These are phyloP conservation scores for Tagetes patula DNA, from an alignment of 129 eudicot genomes.

Conservation along the genomic window DNA sequence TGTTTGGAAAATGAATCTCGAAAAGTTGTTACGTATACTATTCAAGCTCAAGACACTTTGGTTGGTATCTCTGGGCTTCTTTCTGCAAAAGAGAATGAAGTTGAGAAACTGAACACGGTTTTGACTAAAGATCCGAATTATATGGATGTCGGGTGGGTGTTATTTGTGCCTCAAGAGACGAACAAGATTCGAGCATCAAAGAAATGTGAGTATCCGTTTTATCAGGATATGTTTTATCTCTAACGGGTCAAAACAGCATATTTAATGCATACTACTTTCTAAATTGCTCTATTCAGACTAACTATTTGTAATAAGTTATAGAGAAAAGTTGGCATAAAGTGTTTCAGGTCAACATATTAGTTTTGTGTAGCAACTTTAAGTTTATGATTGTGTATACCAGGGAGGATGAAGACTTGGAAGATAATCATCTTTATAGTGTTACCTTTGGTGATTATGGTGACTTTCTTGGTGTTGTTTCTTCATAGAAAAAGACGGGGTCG, in stretches of 20 bases:
- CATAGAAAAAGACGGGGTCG: conserved; percentile 28
- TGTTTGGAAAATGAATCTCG: conserved; percentile 31
- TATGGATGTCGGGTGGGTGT: conserved; percentile 46
- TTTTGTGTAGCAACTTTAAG: conserved; percentile 9
- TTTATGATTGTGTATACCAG: conserved; percentile 13
- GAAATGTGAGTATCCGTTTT: conserved; percentile 27
- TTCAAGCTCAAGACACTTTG: conserved; percentile 37
- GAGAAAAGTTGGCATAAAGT: not conserved
- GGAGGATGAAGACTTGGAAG: conserved; percentile 33
- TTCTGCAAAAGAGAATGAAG: conserved; percentile 36
- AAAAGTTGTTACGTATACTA: conserved; percentile 37
- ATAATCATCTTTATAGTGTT: conserved; percentile 23
- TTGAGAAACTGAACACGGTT: conserved; percentile 35
- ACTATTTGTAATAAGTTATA: not conserved
- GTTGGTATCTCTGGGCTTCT: conserved; percentile 32
- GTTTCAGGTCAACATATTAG: not conserved
- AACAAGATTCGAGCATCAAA: conserved; percentile 31
- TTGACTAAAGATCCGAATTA: conserved; percentile 41
- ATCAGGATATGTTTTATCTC: conserved; percentile 7
- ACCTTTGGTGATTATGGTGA: conserved; percentile 18
- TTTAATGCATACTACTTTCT: not conserved
- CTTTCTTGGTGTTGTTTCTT: conserved; percentile 22
- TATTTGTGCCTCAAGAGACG: conserved; percentile 43
- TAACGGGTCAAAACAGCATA: not conserved
- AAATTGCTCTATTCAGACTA: not conserved